These are phyloP conservation scores for Tieghemiomyces parasiticus DNA, from an alignment of 192 early-diverging fungal species.

Conservation along the genomic window DNA sequence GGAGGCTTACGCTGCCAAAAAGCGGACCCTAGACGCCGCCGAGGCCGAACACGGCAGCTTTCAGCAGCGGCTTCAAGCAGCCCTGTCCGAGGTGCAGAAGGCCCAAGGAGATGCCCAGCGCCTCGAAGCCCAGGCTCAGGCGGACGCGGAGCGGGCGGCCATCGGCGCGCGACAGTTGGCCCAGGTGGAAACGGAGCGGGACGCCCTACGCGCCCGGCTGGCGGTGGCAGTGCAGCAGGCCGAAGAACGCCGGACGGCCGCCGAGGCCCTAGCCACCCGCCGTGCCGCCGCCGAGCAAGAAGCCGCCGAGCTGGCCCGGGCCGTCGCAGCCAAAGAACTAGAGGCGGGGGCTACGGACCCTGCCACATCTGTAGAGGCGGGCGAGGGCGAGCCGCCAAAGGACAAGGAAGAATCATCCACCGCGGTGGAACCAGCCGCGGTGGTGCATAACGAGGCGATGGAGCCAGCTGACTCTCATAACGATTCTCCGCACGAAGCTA, in stretches of 20 bases:
- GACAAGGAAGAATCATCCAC: too few species aligned
- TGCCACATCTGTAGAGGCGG: not conserved
- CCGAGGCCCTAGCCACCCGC: conserved; percentile 10
- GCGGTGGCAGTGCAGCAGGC: conserved; percentile 16
- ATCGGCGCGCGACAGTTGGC: conserved; percentile 4
- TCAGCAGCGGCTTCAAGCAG: conserved; percentile 23
- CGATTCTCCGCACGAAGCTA: too few species aligned
- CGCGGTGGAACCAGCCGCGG: too few species aligned
- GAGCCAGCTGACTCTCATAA: too few species aligned
- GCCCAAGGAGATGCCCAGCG: conserved; percentile 25
- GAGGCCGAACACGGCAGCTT: conserved; percentile 16
- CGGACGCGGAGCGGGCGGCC: conserved; percentile 4
- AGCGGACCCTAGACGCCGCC: not conserved
- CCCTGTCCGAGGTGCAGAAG: conserved; percentile 21
- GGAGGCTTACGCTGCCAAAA: not conserved
- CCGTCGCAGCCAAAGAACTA: conserved; percentile 15
- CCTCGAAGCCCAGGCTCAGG: conserved; percentile 18
- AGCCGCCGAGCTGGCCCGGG: conserved; percentile 14
- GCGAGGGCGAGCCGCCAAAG: not conserved
- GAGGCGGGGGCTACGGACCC: not conserved
- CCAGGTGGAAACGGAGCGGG: conserved; percentile 7
- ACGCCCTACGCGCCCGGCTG: conserved; percentile 16
- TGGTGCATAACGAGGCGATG: too few species aligned
- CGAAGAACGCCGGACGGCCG: conserved; percentile 17
- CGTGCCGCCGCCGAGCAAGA: conserved; percentile 13